phyloP scores from a whole-genome alignment of 768 basidiomycete species.

The Tylopilus sp. region DNA sequence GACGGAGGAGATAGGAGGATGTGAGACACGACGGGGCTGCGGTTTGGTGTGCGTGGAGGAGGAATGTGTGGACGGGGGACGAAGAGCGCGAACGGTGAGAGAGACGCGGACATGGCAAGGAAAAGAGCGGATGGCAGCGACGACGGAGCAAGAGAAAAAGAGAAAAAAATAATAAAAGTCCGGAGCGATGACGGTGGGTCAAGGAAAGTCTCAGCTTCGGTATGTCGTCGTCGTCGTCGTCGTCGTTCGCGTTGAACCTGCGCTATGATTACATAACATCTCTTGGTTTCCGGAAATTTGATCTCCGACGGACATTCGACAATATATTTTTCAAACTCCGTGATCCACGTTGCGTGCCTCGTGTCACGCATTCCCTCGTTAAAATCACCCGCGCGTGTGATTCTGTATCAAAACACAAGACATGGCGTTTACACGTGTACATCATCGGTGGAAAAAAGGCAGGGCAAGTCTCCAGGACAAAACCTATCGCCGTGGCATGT shows the following conservation, averaged over 20 bases:
- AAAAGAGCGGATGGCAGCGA: constrained; percentile 51
- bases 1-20: constrained; percentile 45
- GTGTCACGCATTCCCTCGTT: constrained; percentile 14
- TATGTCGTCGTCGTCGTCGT: constrained; percentile 17
- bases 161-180: constrained; percentile 21
- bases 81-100: constrained; percentile 57
- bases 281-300: constrained; percentile 16
- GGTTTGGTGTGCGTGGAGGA: constrained; percentile 58
- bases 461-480: constrained; percentile 14
- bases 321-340: constrained; percentile 13
- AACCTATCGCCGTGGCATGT: background rate
- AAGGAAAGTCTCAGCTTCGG: constrained; percentile 22
- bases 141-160: constrained; percentile 2
- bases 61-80: constrained; percentile 51
- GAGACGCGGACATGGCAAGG: constrained; percentile 39
- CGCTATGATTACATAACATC: constrained; percentile 18
- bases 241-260: constrained; percentile 22
- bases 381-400: constrained; percentile 24
- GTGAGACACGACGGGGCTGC: constrained; percentile 52
- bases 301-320: constrained; percentile 20
- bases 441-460: constrained; percentile 7
- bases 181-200: constrained; percentile 9
- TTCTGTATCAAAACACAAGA: background rate
- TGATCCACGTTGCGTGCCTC: constrained; percentile 21
- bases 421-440: constrained; percentile 19